phyloP scores from a whole-genome alignment of 371 early-diverging fungal species.

The Mucor indicus region DNA sequence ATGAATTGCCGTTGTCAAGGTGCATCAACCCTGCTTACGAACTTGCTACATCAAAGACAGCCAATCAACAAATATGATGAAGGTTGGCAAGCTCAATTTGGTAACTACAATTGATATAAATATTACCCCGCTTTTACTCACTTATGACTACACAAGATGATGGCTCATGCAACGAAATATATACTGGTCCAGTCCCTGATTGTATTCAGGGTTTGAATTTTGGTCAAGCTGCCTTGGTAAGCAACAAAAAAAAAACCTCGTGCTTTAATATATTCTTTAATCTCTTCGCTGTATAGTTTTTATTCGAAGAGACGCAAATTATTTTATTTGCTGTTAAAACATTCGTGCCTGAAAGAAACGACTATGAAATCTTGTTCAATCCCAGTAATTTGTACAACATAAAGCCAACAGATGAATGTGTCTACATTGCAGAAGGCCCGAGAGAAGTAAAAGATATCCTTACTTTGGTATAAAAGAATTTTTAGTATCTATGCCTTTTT shows the following conservation, averaged over 20 bases:
- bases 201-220: slow-evolving; percentile 61
- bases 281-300: background rate
- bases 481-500: too few relatives aligned
- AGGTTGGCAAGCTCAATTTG: slow-evolving; percentile 77
- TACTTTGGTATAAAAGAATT: slow-evolving; percentile 31
- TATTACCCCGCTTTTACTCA: too few relatives aligned
- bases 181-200: slow-evolving; percentile 46
- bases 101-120: slow-evolving; percentile 20
- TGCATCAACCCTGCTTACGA: slow-evolving; percentile 64
- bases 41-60: slow-evolving; percentile 61
- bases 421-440: slow-evolving; percentile 65
- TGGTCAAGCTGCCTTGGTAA: slow-evolving; percentile 54
- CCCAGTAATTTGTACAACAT: slow-evolving; percentile 62
- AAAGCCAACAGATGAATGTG: slow-evolving; percentile 47
- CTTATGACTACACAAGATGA: too few relatives aligned
- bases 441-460: slow-evolving; percentile 49
- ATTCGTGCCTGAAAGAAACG: slow-evolving; percentile 13
- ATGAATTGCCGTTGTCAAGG: slow-evolving; percentile 70
- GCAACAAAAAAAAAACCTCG: background rate
- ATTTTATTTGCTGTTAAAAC: slow-evolving; percentile 64
- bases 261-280: background rate
- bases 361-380: slow-evolving; percentile 55
- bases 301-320: slow-evolving; percentile 70
- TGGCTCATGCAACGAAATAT: slow-evolving; percentile 71
- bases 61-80: slow-evolving; percentile 59